Conservation (phyloP, 225 moss, liverwort and hornwort species). For the Thuidium tamariscinum region DNA sequence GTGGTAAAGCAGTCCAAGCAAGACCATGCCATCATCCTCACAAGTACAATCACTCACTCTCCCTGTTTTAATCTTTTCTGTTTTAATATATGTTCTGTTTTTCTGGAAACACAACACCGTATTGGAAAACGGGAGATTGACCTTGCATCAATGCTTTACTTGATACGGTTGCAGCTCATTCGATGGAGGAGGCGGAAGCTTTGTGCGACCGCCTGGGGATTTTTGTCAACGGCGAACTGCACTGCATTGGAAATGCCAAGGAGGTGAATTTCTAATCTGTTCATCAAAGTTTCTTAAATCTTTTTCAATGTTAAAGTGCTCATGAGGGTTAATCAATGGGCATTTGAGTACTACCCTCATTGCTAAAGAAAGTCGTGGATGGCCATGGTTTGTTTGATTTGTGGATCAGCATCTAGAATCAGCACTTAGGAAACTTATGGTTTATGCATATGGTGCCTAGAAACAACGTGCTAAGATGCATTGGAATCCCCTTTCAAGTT, state of each 20-base stretch:
- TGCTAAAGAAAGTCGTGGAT: neutral
- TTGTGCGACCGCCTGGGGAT: constrained; percentile 84
- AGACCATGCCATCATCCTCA: constrained; percentile 82
- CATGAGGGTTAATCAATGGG: neutral
- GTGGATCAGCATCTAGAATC: too few species aligned
- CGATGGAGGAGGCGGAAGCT: constrained; percentile 92
- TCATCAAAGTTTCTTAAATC: too few species aligned
- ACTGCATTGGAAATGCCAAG: constrained; percentile 84
- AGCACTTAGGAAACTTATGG: neutral
- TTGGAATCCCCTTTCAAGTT: neutral
- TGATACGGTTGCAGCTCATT: constrained; percentile 45
- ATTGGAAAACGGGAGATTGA: neutral
- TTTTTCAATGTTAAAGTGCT: neutral
- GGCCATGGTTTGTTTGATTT: neutral
- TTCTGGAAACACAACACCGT: neutral
- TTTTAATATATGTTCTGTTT: too few species aligned
- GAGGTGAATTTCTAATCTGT: constrained; percentile 20
- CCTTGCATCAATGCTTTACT: neutral
- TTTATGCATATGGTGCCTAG: neutral
- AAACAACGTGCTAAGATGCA: neutral
- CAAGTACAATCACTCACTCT: constrained; percentile 26
- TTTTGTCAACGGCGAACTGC: constrained; percentile 76
- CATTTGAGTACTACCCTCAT: neutral
- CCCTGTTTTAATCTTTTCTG: neutral
- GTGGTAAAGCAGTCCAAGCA: constrained; percentile 87